Percentiles rank a stretch among this genome's conserved stretches.
These are phyloP conservation scores for Plasmodium berghei DNA, from an alignment of 169 alveolate genomes.

Conservation along the genomic window DNA sequence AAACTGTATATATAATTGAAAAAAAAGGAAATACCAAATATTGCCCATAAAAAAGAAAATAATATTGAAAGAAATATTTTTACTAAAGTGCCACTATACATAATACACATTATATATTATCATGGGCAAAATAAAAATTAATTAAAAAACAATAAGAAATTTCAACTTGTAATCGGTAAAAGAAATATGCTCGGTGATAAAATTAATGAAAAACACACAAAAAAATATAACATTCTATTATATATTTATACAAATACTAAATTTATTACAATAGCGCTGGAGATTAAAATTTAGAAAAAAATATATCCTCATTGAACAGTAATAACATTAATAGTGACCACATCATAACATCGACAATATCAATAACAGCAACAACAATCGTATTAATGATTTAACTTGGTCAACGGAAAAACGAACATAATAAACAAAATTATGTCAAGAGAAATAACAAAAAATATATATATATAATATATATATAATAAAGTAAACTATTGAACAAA, in stretches of 20 bases:
- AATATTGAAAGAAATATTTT: no score
- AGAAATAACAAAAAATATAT: constrained; percentile 12
- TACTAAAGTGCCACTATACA: no score
- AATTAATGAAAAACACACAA: neutral
- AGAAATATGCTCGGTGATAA: neutral
- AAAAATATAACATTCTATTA: neutral
- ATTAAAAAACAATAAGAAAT: no score
- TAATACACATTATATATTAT: no score
- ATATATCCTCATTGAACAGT: constrained; percentile 32
- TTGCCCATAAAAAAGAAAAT: no score
- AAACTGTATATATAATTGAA: no score
- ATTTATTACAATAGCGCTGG: constrained; percentile 29
- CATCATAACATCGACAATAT: constrained; percentile 14
- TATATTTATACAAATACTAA: constrained; percentile 38
- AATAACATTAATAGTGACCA: constrained; percentile 10
- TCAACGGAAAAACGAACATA: constrained; percentile 18
- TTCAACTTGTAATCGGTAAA: no score
- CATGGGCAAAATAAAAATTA: no score
- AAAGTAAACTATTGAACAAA: constrained; percentile 64
- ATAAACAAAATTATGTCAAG: constrained; percentile 48
- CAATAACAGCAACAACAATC: constrained; percentile 11
- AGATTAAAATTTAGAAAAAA: constrained; percentile 23
- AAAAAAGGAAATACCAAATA: no score
- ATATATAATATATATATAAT: constrained; percentile 32
- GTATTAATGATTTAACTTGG: constrained; percentile 37